Evolutionary conservation across 2,329 filamentous ascomycete species (phyloP).

Genomic region (Neonectria neomacrospora): DNA sequence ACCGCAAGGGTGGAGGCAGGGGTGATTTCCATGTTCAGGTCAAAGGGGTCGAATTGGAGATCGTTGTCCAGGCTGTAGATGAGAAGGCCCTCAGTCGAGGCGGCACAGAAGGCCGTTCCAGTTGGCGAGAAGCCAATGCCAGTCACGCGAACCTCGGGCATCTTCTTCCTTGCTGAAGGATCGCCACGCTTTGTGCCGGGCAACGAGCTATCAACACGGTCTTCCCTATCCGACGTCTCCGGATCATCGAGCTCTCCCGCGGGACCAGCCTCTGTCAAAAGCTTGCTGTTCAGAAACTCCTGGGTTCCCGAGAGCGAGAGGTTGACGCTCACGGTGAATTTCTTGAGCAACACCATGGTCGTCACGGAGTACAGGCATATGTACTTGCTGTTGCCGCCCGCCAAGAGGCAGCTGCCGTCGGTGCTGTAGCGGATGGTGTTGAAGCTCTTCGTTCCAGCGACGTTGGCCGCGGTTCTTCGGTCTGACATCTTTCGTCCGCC

Average conservation of each 20-base stretch:
- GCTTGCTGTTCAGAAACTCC: slow-evolving; percentile 93
- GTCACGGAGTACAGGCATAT: slow-evolving; percentile 97
- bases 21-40: slow-evolving; percentile 93
- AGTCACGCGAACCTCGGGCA: slow-evolving; percentile 85
- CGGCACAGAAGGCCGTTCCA: slow-evolving; percentile 91
- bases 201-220: slow-evolving; percentile 80
- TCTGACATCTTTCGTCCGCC: slow-evolving; percentile 91
- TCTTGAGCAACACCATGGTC: slow-evolving; percentile 91
- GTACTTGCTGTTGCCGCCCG: slow-evolving; percentile 96
- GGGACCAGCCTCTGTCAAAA: slow-evolving; percentile 91
- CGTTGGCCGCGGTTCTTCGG: slow-evolving; percentile 90
- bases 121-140: slow-evolving; percentile 89
- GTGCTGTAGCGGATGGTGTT: slow-evolving; percentile 89
- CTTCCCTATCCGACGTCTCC: slow-evolving; percentile 89
- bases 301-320: slow-evolving; percentile 96
- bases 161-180: slow-evolving; percentile 78
- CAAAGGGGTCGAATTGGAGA: slow-evolving; percentile 93
- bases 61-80: slow-evolving; percentile 91
- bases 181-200: slow-evolving; percentile 90
- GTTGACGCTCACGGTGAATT: slow-evolving; percentile 95
- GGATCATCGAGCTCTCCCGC: slow-evolving; percentile 85
- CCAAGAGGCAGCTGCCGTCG: slow-evolving; percentile 89
- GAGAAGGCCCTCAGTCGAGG: slow-evolving; percentile 91
- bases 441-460: slow-evolving; percentile 90
- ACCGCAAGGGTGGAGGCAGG: slow-evolving; percentile 82